A percentile compares a stretch with the other conserved stretches of the same genome.
phyloP scores from a whole-genome alignment of 306 rosid genomes.

The Vigna mungo region DNA sequence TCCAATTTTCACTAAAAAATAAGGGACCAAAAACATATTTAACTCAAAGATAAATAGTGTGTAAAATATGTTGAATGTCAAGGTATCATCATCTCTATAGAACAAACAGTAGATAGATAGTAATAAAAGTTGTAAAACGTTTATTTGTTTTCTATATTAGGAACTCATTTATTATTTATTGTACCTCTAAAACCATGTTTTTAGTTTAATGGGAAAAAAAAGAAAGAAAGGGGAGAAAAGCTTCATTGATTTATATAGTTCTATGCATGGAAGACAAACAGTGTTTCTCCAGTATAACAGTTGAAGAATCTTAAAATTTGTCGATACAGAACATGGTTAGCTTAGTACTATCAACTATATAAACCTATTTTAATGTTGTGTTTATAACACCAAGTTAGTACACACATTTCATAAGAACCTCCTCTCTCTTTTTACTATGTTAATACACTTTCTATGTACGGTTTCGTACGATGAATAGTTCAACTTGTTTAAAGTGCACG shows the following conservation, averaged over 20 bases:
- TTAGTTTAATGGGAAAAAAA: too few relatives aligned
- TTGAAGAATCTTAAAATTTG: conserved; percentile 15
- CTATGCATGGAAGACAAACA: conserved; percentile 8
- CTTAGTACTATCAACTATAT: too few relatives aligned
- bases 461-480: background rate
- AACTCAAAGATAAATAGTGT: too few relatives aligned
- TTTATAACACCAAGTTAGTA: background rate
- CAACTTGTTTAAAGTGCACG: background rate
- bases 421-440: background rate
- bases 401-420: background rate
- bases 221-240: background rate
- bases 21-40: too few relatives aligned
- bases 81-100: too few relatives aligned
- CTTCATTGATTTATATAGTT: background rate
- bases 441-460: background rate
- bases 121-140: background rate
- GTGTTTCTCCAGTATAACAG: background rate
- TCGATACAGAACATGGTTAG: background rate
- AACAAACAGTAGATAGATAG: background rate
- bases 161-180: too few relatives aligned
- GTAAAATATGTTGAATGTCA: too few relatives aligned
- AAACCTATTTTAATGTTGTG: background rate
- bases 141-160: background rate
- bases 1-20: too few relatives aligned
- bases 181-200: too few relatives aligned